Conservation (phyloP, 2,329 filamentous ascomycete genomes). For the Elsinoe necatrix region DNA sequence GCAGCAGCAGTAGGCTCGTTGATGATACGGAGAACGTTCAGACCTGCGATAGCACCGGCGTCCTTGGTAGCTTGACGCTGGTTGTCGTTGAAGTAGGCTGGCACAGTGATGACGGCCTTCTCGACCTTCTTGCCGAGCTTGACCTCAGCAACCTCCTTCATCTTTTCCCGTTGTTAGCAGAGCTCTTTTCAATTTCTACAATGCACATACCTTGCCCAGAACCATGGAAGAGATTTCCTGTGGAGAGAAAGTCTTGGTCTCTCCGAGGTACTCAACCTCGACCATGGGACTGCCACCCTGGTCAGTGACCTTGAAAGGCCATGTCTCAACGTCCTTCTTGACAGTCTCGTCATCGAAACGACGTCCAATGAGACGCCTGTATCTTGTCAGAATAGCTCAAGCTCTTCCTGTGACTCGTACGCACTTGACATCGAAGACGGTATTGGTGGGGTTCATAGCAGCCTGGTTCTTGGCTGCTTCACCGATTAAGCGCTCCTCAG, state of each 20-base stretch:
- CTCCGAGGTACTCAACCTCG: conserved; percentile 88
- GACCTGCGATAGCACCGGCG: conserved; percentile 90
- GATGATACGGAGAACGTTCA: conserved; percentile 99
- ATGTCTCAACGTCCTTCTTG: conserved; percentile 98
- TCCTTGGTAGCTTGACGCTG: conserved; percentile 99
- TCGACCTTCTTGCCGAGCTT: conserved; percentile 98
- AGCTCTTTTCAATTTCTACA: not conserved
- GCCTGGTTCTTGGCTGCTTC: conserved; percentile 99
- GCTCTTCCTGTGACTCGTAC: conserved; percentile 1
- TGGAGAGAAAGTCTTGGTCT: conserved; percentile 92
- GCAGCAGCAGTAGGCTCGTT: conserved; percentile 98
- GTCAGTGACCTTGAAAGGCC: conserved; percentile 98
- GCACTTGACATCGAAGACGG: conserved; percentile 91
- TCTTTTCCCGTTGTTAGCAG: conserved; percentile 39
- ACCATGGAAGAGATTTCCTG: conserved; percentile 99
- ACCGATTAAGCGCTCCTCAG: conserved; percentile 97
- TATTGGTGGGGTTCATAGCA: conserved; percentile 98
- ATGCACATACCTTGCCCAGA: conserved; percentile 70
- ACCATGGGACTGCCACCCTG: conserved; percentile 82
- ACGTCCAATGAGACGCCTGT: conserved; percentile 85
- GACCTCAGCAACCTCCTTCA: conserved; percentile 98
- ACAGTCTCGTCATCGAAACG: conserved; percentile 91
- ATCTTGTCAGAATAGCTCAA: conserved; percentile 7
- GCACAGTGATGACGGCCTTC: conserved; percentile 98
- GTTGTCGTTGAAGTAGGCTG: conserved; percentile 99